Conservation (phyloP, 768 basidiomycete species). For the Suillus ampliporus region DNA sequence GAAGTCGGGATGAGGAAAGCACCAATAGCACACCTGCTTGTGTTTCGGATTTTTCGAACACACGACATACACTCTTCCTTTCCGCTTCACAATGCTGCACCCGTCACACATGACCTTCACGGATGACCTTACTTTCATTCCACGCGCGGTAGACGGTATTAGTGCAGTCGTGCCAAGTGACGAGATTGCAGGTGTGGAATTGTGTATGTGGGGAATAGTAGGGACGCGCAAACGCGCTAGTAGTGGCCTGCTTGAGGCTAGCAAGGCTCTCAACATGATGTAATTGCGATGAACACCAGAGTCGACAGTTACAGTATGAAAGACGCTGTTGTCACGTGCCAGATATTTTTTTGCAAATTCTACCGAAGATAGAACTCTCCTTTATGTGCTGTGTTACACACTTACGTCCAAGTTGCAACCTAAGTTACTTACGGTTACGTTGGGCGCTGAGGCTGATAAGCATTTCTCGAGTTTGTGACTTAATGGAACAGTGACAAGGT, state of each 20-base stretch:
- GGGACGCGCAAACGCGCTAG: constrained; percentile 53
- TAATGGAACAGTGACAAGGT: constrained; percentile 1
- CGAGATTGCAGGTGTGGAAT: constrained; percentile 36
- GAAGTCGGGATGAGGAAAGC: constrained; percentile 2
- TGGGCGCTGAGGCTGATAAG: not conserved
- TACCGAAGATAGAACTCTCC: too few relatives aligned
- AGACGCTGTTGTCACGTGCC: constrained; percentile 12
- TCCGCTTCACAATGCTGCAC: constrained; percentile 85
- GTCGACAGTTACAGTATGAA: not conserved
- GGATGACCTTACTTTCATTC: constrained; percentile 96
- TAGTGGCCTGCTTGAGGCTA: constrained; percentile 67
- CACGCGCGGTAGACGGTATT: constrained; percentile 55
- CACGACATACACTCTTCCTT: constrained; percentile 90
- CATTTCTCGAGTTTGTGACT: not conserved
- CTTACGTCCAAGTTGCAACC: not conserved
- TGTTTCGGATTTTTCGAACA: constrained; percentile 96
- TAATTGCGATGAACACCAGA: constrained; percentile 10
- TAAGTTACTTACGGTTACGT: too few relatives aligned
- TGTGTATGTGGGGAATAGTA: constrained; percentile 37
- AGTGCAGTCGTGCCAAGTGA: constrained; percentile 19
- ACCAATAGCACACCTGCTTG: constrained; percentile 74
- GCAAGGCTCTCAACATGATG: constrained; percentile 68
- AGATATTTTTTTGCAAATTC: not conserved
- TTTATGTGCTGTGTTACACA: too few relatives aligned
- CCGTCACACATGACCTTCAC: constrained; percentile 96